Conservation (phyloP, 164 flowering plant species). For the Magnolia officinalis region DNA sequence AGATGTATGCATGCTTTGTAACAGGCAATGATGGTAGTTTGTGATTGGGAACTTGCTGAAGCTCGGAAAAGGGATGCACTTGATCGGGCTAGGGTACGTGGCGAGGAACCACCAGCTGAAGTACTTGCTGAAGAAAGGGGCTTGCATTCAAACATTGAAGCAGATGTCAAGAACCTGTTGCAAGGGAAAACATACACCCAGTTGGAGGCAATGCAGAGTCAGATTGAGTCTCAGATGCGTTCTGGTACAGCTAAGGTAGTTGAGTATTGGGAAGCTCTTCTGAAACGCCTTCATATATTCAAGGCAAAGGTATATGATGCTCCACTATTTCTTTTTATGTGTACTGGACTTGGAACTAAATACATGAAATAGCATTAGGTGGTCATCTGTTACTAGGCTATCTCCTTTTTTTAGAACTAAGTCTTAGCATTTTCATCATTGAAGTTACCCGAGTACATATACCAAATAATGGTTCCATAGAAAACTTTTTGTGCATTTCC, state of each 20-base stretch:
- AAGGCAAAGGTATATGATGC: constrained; percentile 72
- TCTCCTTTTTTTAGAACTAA: neutral
- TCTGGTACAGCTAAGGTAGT: constrained; percentile 93
- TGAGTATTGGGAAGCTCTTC: constrained; percentile 95
- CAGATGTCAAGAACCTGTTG: constrained; percentile 67
- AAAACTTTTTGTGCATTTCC: too few species aligned
- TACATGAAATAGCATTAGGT: neutral
- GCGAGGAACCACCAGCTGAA: constrained; percentile 90
- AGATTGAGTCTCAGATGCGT: constrained; percentile 74
- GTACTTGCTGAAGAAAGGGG: constrained; percentile 96
- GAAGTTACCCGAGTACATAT: neutral
- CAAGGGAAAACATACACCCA: constrained; percentile 66
- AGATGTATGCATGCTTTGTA: constrained; percentile 14
- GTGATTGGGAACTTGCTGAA: constrained; percentile 96
- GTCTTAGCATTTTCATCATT: neutral
- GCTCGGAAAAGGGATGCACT: constrained; percentile 82
- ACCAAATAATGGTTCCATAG: neutral
- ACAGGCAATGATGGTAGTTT: constrained; percentile 90
- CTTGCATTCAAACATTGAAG: constrained; percentile 82
- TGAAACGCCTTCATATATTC: constrained; percentile 85
- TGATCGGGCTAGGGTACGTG: constrained; percentile 97
- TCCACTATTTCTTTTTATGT: neutral
- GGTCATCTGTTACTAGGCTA: neutral
- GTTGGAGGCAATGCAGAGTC: constrained; percentile 54
- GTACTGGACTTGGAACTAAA: neutral